Evolutionary conservation across 2,329 filamentous ascomycete species (phyloP), one percentile per base, ranked within the genome.

Genomic region (Metarhizium humberi): DNA sequence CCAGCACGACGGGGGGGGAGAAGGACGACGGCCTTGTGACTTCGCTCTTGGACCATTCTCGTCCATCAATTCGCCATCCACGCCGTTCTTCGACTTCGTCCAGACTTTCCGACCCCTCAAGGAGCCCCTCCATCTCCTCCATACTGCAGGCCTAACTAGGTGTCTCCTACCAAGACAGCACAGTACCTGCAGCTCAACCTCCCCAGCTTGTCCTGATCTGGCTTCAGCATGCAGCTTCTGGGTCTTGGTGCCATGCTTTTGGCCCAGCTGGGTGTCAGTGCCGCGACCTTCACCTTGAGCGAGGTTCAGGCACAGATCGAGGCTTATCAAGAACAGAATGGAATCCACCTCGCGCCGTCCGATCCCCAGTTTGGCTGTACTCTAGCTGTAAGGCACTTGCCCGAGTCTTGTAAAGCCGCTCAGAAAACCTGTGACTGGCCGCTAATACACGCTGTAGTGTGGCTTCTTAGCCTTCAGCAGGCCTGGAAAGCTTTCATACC

Each of bases 381-480:
- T 6, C 10, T 54, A 16, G 53, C 57, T 34, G 56, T 54, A 45
- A 29, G 43, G n/a, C 53, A 30, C 45, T 20, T 48, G 20, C 25
- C 25, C 45, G 25, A 30, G 10, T 48, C 25, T 25, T 30, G 45
- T 48, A 14, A 30, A 48, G 20, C 14, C 45, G 11, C 45, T 16
- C 13, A 29, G 45, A 29, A 45, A 5, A 36, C 1, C 11, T 16
- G 13, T 4, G 38, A 30, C 13, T 48, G 20, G 20, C 45, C 46
- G 52, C 48, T 50, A 30, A 56, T 45, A 8, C 16, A 11, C 16
- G 18, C 40, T 30, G 40, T 51, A 62, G 60, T 64, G 62, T 45
- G 56, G 56, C 52, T 64, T 64, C 45, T 54, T 64, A 10, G 55
- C 56, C 29, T 60, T 59, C 48, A 29, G 54, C n/a, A 29, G 48